A percentile compares a stretch with the other conserved stretches of the same genome.
phyloP scores from a whole-genome alignment of 2,329 filamentous ascomycete genomes.

The Fusarium robinianum region DNA sequence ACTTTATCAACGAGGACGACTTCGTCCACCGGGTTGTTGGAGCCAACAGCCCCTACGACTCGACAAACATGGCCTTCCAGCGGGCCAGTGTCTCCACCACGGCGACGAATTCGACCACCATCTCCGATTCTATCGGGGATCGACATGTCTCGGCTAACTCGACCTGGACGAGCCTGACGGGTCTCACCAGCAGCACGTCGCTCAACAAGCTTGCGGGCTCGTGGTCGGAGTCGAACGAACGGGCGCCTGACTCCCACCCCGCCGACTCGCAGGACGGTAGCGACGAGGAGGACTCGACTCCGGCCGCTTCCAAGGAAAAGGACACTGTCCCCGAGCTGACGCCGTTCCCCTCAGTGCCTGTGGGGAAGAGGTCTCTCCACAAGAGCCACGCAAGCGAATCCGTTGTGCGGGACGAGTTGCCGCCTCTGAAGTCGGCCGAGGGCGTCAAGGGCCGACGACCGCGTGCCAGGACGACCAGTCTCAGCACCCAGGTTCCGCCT shows the following conservation, averaged over 20 bases:
- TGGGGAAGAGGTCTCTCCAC: constrained; percentile 37
- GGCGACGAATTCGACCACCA: constrained; percentile 51
- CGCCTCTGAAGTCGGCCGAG: constrained; percentile 40
- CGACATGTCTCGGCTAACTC: constrained; percentile 60
- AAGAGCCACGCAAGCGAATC: constrained; percentile 47
- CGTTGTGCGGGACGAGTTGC: constrained; percentile 38
- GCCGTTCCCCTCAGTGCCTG: constrained; percentile 32
- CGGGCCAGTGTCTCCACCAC: constrained; percentile 62
- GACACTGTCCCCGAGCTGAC: constrained; percentile 45
- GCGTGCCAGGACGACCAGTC: constrained; percentile 53
- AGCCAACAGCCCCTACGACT: constrained; percentile 27
- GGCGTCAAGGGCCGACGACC: constrained; percentile 41
- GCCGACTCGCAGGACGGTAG: constrained; percentile 30
- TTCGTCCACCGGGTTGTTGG: constrained; percentile 26
- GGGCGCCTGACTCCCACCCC: constrained; percentile 35
- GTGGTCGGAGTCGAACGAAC: constrained; percentile 41
- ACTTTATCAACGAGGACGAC: constrained; percentile 43
- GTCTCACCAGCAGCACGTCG: constrained; percentile 59
- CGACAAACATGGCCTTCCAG: constrained; percentile 41
- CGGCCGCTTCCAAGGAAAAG: constrained; percentile 36
- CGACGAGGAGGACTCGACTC: constrained; percentile 33
- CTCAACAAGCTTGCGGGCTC: constrained; percentile 42
- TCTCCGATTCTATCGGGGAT: constrained; percentile 53
- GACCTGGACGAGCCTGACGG: constrained; percentile 57
- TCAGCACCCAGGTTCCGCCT: constrained; percentile 48